Base-by-base conservation (phyloP, 345 rosid genomes). In the Clausena lansium region DNA sequence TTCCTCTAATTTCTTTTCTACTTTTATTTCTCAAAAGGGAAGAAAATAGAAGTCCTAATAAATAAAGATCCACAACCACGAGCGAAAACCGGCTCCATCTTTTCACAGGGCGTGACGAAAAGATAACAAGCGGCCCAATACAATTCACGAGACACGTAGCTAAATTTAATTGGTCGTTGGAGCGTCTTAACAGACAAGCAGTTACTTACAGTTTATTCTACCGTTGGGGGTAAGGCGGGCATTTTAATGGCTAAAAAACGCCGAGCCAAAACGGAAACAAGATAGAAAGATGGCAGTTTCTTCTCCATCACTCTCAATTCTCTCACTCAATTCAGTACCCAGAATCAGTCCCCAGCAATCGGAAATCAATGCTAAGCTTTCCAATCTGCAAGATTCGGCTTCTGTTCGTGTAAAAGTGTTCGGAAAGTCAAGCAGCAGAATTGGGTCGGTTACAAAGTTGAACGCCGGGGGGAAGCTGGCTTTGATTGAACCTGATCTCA, bases 401-500 rank as follows among this genome's bases (percentile, higher is more conserved):
- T 67, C 81, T 39, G 59, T 65, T 38, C 55, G 36, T 57, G 67
- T 80, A 58, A 74, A 64, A 14, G 60, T 76, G 71, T 77, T 55
- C 79, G 54, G 70, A 67, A 81, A 62, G 9, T 81, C 71, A 3
- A 45, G 82, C 3, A 33, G 75, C 47, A 81, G 85, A 58, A 45
- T 66, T 71, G 76, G 74, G 32, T 71, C 83, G 39, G 36, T 8
- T 64, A 73, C 83, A 22, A 85, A 85, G 70, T 28, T 86, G 75
- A 82, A 87, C 36, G 90, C 83, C 13, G 89, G 90, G 0, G 97
- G 95, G 60, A 50, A 70, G 47, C 76, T 95, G 74, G 67, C 92
- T 2, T 83, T 88, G 82, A 87, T 91, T 45, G 98, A 95, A 77
- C 98, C 96, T 25, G 99, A 95, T 65, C 94, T 95, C 73, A 89